These are phyloP conservation scores for Neurospora sublineolata DNA, from an alignment of 495 filamentous ascomycete species.

Conservation along the genomic window DNA sequence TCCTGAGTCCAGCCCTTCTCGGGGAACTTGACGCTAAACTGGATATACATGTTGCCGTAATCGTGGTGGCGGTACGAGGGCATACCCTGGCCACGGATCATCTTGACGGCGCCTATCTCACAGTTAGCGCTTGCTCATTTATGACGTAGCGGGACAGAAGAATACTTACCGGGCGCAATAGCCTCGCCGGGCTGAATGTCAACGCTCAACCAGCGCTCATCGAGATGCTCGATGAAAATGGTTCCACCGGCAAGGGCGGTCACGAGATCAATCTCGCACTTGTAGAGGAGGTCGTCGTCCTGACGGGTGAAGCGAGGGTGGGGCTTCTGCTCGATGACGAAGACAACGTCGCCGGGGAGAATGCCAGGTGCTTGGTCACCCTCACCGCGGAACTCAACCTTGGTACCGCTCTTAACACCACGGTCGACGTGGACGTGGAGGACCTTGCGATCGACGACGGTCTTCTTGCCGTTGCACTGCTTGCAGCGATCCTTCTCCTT, in stretches of 20 bases:
- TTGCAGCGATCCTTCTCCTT: conserved; percentile 95
- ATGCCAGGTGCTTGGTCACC: conserved; percentile 94
- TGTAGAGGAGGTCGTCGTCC: conserved; percentile 92
- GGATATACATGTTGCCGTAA: conserved; percentile 91
- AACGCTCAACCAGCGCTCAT: conserved; percentile 90
- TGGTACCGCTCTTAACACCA: conserved; percentile 84
- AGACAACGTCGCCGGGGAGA: conserved; percentile 86
- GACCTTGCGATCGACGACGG: conserved; percentile 90
- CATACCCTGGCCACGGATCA: conserved; percentile 96
- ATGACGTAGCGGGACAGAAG: neutral
- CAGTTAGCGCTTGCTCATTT: conserved; percentile 8
- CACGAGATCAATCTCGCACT: conserved; percentile 89
- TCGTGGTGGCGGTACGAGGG: conserved; percentile 93
- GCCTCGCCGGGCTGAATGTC: conserved; percentile 87
- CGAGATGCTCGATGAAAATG: conserved; percentile 89
- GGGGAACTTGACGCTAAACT: conserved; percentile 97
- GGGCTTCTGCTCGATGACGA: conserved; percentile 97
- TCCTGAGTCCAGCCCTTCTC: conserved; percentile 50
- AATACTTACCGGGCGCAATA: conserved; percentile 73
- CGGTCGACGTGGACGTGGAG: conserved; percentile 96
- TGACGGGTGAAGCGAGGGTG: conserved; percentile 91
- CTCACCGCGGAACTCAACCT: conserved; percentile 91
- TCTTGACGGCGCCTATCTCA: conserved; percentile 68
- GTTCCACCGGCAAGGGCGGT: conserved; percentile 86
- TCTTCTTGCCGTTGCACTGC: conserved; percentile 91